Base-by-base conservation (phyloP, 257 asterid species). In the Jacaranda copaia region DNA sequence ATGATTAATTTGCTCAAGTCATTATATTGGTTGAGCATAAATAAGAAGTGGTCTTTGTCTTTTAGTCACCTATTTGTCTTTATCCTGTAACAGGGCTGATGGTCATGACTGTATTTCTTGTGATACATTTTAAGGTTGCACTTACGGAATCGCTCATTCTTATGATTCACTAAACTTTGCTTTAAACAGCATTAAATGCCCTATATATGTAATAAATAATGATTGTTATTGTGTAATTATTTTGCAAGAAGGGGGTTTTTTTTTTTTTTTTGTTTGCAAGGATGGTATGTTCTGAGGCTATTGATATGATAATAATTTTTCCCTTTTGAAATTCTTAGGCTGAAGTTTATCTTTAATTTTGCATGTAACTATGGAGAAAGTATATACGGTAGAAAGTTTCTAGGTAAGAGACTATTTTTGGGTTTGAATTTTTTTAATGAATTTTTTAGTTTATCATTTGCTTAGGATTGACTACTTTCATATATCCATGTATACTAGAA, bases 211-310 rank as follows among this genome's bases (percentile, higher is more conserved):
- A 19, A 13, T 77, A 53, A 18, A 52, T 72, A 67, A 49, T 73
- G 77, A 39, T 59, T 85, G 63, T 85, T 72, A 46, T 20, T 72
- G 57, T 75, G 77, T 51, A 55, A 68, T 25, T 73, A 40, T 78
- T 85, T 83, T 86, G 86, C 96, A 93, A 97, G 99, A 91, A 82
- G 99, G 99, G 48, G 99, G 93, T 83, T 85, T 96, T 84, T 95
- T 93, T n/a, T n/a, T n/a, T n/a, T n/a, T n/a, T n/a, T n/a, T n/a
- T n/a, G n/a, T n/a, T 72, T 83, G 99, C 75, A 86, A 77, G 76
- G 90, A 93, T 75, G 99, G 99, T 96, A 92, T 75, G 96, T 74
- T 69, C 13, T 76, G 71, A 35, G 67, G 45, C 55, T 68, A 36
- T 71, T 80, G 58, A 55, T 12, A 62, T 66, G 67, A 52, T 59